Percentiles rank a stretch among this genome's conserved stretches.
Evolutionary conservation across 192 early-diverging fungal species (phyloP).

Genomic region (Lobulomyces angularis): DNA sequence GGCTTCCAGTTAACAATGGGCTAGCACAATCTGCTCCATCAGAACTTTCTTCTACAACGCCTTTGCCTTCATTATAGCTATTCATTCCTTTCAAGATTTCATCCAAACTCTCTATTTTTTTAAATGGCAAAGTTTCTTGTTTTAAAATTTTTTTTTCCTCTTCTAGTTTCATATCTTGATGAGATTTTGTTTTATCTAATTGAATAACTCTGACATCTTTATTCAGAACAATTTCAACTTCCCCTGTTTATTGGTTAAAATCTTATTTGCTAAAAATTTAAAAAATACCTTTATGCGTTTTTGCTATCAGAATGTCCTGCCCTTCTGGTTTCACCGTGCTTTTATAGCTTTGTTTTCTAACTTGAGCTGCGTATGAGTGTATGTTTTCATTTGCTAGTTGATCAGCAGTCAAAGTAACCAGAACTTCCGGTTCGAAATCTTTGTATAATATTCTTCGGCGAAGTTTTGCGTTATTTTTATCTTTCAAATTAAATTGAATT

Average conservation of each 20-base stretch:
- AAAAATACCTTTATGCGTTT: constrained; percentile 49
- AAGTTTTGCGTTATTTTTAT: constrained; percentile 18
- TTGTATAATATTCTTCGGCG: constrained; percentile 12
- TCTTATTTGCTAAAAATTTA: constrained; percentile 24
- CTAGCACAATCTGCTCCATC: constrained; percentile 13
- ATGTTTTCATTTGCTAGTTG: constrained; percentile 51
- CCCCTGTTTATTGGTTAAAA: too few relatives aligned
- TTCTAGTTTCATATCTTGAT: constrained; percentile 12
- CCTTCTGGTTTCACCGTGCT: constrained; percentile 42
- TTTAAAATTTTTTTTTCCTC: constrained; percentile 4
- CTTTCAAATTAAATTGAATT: constrained; percentile 37
- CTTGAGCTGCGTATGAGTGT: constrained; percentile 38
- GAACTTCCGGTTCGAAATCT: constrained; percentile 8
- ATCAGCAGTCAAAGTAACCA: constrained; percentile 17
- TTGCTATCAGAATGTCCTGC: constrained; percentile 39
- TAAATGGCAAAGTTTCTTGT: constrained; percentile 7
- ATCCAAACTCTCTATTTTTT: constrained; percentile 31
- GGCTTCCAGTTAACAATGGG: not conserved
- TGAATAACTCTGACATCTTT: constrained; percentile 4
- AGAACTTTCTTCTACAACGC: constrained; percentile 9
- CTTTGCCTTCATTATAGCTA: constrained; percentile 17
- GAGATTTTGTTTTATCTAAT: too few relatives aligned
- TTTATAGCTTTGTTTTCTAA: constrained; percentile 39
- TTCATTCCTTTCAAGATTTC: constrained; percentile 38
- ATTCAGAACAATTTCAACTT: constrained; percentile 1